Percentiles rank a stretch among this genome's conserved stretches.
Evolutionary conservation across 73 alveolate species (phyloP).

Genomic region (Paramecium sexaurelia): DNA sequence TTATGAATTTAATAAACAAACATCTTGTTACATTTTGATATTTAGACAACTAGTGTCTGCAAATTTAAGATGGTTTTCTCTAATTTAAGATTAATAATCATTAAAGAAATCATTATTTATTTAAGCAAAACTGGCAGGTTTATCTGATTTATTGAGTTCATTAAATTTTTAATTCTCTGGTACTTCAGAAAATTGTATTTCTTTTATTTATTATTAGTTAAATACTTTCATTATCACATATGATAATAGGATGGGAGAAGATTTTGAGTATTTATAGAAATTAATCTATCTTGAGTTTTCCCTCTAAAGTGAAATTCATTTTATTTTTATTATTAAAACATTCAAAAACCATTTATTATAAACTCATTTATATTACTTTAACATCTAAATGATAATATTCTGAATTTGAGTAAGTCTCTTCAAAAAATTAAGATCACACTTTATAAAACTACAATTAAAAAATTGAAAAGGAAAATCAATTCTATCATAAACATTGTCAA

Average conservation of each 20-base stretch:
- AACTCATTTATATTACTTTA: not conserved
- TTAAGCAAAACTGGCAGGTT: not conserved
- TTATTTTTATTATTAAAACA: not conserved
- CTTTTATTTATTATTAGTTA: not conserved
- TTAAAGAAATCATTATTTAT: not conserved
- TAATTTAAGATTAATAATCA: not conserved
- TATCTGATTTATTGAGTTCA: not conserved
- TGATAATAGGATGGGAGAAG: not conserved
- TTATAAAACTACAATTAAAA: too few species aligned
- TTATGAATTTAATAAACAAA: not conserved
- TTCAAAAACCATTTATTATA: not conserved
- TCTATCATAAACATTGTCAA: too few species aligned
- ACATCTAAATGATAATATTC: not conserved
- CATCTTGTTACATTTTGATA: not conserved
- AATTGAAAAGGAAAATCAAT: too few species aligned
- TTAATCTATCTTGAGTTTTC: not conserved
- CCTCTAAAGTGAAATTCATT: slow-evolving; percentile 2
- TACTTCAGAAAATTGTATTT: not conserved
- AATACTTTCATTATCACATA: not conserved
- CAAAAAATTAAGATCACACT: not conserved
- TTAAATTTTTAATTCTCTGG: not conserved
- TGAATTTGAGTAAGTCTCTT: not conserved
- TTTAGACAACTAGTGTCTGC: slow-evolving; percentile 1
- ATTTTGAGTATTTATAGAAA: not conserved
- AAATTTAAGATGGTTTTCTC: slow-evolving; percentile 22